Conservation (phyloP, 176 grass and related monocot genomes). For the Carex pumila region DNA sequence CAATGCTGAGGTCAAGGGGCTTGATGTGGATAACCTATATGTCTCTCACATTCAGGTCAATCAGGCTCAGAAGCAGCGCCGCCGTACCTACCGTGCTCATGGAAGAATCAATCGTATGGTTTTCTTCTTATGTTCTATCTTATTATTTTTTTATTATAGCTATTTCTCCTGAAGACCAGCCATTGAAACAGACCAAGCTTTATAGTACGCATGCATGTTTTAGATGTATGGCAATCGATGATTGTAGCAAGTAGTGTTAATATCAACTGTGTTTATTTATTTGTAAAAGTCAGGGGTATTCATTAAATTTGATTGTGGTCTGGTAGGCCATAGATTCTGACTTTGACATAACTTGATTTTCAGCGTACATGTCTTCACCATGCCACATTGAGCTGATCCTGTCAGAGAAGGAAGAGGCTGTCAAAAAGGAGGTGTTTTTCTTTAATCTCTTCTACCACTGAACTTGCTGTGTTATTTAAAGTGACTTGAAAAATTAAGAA, state of each 20-base stretch:
- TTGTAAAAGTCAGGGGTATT: background rate
- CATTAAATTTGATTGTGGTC: background rate
- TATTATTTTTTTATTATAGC: background rate
- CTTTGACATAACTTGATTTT: background rate
- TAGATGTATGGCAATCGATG: no score
- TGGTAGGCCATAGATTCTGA: background rate
- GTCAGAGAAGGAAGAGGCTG: constrained; percentile 77
- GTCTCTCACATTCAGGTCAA: constrained; percentile 71
- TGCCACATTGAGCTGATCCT: constrained; percentile 78
- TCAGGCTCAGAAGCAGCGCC: constrained; percentile 64
- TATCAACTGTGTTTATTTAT: background rate
- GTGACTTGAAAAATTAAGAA: background rate
- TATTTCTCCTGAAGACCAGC: background rate
- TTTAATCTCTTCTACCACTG: background rate
- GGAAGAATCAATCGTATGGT: constrained; percentile 66
- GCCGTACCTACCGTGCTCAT: constrained; percentile 60
- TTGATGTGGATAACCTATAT: constrained; percentile 71
- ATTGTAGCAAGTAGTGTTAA: no score
- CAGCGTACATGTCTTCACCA: constrained; percentile 82
- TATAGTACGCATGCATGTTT: no score
- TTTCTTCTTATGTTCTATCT: background rate
- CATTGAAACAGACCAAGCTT: background rate
- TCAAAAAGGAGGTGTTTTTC: constrained; percentile 61
- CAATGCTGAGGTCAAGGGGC: constrained; percentile 51
- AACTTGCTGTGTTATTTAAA: background rate